These are phyloP conservation scores for Suaeda aralocaspica DNA, from an alignment of 148 eudicot genomes.

Conservation along the genomic window DNA sequence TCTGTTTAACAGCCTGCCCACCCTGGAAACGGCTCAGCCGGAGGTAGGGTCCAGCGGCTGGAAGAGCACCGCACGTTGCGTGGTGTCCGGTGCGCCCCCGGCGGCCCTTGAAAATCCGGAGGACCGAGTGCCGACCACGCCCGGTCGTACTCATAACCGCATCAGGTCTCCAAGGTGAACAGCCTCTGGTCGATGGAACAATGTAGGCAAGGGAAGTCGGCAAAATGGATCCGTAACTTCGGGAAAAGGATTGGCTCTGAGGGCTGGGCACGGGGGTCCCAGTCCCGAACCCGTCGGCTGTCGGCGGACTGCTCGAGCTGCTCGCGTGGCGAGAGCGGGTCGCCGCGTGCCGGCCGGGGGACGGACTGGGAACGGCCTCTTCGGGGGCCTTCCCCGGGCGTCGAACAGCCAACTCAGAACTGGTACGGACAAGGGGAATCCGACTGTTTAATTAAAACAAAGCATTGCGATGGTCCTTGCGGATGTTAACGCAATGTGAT, in stretches of 20 bases:
- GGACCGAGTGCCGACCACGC: too few species aligned
- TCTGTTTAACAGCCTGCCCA: slow-evolving; percentile 18
- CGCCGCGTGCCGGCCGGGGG: slow-evolving; percentile 28
- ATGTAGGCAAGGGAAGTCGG: slow-evolving; percentile 22
- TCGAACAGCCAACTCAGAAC: too few species aligned
- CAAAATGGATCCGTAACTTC: slow-evolving; percentile 18
- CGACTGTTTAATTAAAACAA: too few species aligned
- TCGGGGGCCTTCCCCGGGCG: too few species aligned
- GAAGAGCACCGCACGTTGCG: neutral
- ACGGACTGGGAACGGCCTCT: slow-evolving; percentile 26
- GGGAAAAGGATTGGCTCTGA: slow-evolving; percentile 13
- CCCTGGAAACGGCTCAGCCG: slow-evolving; percentile 22
- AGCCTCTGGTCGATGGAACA: too few species aligned
- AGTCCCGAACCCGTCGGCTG: slow-evolving; percentile 12
- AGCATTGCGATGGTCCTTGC: too few species aligned
- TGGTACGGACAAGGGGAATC: too few species aligned
- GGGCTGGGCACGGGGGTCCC: slow-evolving; percentile 17
- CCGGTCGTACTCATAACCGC: too few species aligned
- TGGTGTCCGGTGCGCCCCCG: slow-evolving; percentile 1
- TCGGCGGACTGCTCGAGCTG: slow-evolving; percentile 14
- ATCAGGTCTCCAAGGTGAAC: too few species aligned
- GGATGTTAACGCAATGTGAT: too few species aligned
- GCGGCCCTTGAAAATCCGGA: too few species aligned
- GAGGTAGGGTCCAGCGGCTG: slow-evolving; percentile 2
- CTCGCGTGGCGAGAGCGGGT: slow-evolving; percentile 23